Base-by-base conservation (phyloP, 2,329 filamentous ascomycete species). In the Claviceps quebecensis region DNA sequence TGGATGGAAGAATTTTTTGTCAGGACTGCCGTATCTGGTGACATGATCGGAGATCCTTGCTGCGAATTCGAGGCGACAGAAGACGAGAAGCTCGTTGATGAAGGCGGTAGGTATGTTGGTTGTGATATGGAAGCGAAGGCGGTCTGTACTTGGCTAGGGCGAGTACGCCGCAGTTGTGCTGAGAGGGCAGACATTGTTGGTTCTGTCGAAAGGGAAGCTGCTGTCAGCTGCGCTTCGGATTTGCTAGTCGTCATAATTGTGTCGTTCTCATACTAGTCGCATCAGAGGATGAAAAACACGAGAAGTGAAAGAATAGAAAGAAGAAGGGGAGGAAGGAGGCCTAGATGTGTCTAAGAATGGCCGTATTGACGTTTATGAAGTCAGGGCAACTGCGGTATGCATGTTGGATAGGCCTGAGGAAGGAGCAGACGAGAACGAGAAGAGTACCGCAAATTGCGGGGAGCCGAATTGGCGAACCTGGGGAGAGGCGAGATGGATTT, bases 1-100 rank as follows among this genome's bases (percentile, higher is more conserved):
- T 84, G 80, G 52, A 84, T 67, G 9, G 83, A 86, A 62, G 77
- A 80, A 65, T 75, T 78, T 50, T 73, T 77, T 52, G 76, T 78
- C 56, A 77, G 67, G 45, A 75, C 66, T 38, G 71, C 66, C 2
- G 71, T 67, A 22, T 77, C 75, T 13, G 78, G 74, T 39, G 77
- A 76, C 71, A 79, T 73, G 61, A 74, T 67, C 50, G 80, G 78
- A 4, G 79, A 83, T 53, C 69, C 70, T 58, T 77, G 72, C 52
- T 70, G 71, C 14, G 76, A 77, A 60, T 70, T 76, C 51, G 78
- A 77, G 43, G 77, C 72, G 52, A 74, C 67, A 29, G 78, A 77
- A 17, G 77, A 79, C 51, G 71, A 69, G 29, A 34, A 34, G 67
- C 76, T 80, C 57, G 77, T 69, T 54, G 77, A 72, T 38, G 77